Base-by-base conservation (phyloP, 2,329 filamentous ascomycete species). In the Aspergillus amoenus region DNA sequence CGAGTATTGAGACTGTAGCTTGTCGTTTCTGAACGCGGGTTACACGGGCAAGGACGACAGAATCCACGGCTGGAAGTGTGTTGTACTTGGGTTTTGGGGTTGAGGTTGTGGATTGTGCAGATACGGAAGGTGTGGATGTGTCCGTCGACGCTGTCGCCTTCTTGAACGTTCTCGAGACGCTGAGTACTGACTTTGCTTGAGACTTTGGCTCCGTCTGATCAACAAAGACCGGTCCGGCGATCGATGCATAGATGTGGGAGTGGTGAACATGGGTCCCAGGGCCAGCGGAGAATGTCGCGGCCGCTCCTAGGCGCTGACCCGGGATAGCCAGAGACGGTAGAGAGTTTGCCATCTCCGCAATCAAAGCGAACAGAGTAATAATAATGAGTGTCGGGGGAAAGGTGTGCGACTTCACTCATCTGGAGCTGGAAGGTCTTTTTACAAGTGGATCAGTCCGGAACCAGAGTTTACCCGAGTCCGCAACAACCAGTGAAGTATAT, bases 11-110 rank as follows among this genome's bases (percentile, higher is more conserved):
- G 53, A 95, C 88, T 24, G 88, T 89, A 5, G 91, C 93, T 78
- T 96, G 92, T 61, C 89, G 86, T 46, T 90, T 88, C 73, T 90
- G 88, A 56, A 97, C 88, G 47, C 93, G 88, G 37, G 91, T 91
- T 41, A 99, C 90, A 37, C 89, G 86, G 62, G 90, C 92, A 40
- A 99, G 84, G 40, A 97, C 91, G 15, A 87, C 81, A 66, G 89
- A 89, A 68, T 87, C 85, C 41, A 97, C 90, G 64, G 90, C 86
- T 1, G 94, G 94, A 7, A 97, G 82, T 52, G 92, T 84, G 72
- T 91, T 89, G 60, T 84, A 84, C 72, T 84, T 85, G 66, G 78
- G 72, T 48, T 73, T 70, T 56, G 62, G 63, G 5, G 62, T 65
- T 34, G 52, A 50, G 9, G 61, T 6, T 18, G 51, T 18, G 37